A percentile compares a stretch with the other conserved stretches of the same genome.
Conservation (phyloP, 768 basidiomycete species). For the Hygrocybe punicea region DNA sequence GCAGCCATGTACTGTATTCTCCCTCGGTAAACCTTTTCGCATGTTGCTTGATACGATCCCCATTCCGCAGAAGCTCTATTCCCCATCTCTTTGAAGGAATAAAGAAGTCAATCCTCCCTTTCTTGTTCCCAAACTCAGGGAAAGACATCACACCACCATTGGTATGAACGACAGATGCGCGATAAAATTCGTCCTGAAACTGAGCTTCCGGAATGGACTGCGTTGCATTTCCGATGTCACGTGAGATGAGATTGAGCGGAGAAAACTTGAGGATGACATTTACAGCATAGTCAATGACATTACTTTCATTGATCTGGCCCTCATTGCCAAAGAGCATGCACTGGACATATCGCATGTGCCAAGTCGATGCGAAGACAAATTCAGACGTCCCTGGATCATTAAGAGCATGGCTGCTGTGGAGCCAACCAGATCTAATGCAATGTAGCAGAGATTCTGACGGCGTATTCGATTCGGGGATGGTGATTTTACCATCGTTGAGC, state of each 20-base stretch:
- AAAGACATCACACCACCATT: not conserved
- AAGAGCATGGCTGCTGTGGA: not conserved
- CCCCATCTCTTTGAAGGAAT: constrained; percentile 5
- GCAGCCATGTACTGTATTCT: not conserved
- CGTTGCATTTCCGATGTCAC: not conserved
- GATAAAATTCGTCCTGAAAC: constrained; percentile 3
- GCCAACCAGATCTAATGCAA: constrained; percentile 1
- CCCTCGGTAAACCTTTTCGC: not conserved
- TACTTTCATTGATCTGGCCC: not conserved
- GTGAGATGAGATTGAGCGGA: not conserved
- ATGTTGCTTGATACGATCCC: not conserved
- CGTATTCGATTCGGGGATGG: not conserved
- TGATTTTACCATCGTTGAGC: not conserved
- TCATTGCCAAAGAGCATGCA: constrained; percentile 1
- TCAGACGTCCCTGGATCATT: not conserved
- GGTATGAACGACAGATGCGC: not conserved
- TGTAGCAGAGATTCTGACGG: not conserved
- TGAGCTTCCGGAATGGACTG: constrained; percentile 1
- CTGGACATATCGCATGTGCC: not conserved
- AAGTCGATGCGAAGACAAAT: not conserved
- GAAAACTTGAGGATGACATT: not conserved
- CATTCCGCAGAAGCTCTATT: constrained; percentile 6
- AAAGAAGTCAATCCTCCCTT: not conserved
- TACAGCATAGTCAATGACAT: not conserved
- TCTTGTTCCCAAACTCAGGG: constrained; percentile 4